Percentiles rank a stretch among this genome's conserved stretches.
These are phyloP conservation scores for Boletus patriciae DNA, from an alignment of 768 basidiomycete genomes.

Conservation along the genomic window DNA sequence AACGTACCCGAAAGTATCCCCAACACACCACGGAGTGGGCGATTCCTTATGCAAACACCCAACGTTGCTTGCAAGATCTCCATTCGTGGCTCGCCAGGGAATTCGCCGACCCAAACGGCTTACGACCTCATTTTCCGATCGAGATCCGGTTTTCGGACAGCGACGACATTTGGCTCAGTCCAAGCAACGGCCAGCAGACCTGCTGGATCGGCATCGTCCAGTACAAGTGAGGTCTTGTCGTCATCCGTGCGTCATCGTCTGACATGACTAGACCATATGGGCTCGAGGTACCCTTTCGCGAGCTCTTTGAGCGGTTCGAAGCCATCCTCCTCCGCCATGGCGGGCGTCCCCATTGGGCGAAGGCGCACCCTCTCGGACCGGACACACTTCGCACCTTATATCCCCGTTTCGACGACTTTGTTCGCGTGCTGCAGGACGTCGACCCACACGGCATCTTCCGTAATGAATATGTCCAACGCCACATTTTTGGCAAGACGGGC, in stretches of 20 bases:
- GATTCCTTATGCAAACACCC: constrained; percentile 69
- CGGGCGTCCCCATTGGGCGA: constrained; percentile 96
- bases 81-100: constrained; percentile 71
- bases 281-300: constrained; percentile 75
- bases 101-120: constrained; percentile 62
- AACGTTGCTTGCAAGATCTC: constrained; percentile 68
- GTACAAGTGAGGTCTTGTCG: constrained; percentile 67
- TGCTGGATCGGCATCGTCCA: constrained; percentile 99
- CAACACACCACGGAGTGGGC: constrained; percentile 98
- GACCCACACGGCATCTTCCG: constrained; percentile 80
- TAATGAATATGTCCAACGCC: constrained; percentile 87
- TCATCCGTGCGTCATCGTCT: neutral
- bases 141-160: constrained; percentile 86
- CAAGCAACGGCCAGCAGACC: constrained; percentile 72
- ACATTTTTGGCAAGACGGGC: constrained; percentile 66
- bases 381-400: constrained; percentile 65
- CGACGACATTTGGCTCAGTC: constrained; percentile 95
- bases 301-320: constrained; percentile 77
- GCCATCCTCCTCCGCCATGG: constrained; percentile 62
- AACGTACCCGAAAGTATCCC: constrained; percentile 49
- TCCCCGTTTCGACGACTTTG: constrained; percentile 80
- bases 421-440: constrained; percentile 58
- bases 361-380: constrained; percentile 75
- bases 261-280: constrained; percentile 70
- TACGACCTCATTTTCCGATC: constrained; percentile 88